Percentiles rank a stretch among this genome's conserved stretches.
Evolutionary conservation across 768 basidiomycete genomes (phyloP).

Genomic region (Amanita thiersii): DNA sequence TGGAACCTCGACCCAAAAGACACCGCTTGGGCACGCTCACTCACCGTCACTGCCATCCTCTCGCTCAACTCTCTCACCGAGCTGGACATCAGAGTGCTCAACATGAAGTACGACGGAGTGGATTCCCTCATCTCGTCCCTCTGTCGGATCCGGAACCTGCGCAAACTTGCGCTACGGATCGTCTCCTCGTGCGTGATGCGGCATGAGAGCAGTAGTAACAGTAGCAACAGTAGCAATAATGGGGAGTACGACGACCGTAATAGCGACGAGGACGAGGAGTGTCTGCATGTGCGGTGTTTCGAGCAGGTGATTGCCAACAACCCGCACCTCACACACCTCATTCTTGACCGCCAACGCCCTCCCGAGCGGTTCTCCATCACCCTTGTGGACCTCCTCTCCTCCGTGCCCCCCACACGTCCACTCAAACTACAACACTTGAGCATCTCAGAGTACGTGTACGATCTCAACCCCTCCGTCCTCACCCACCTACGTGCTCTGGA

Average conservation of each 20-base stretch:
- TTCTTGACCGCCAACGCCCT: not conserved
- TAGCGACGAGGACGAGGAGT: not conserved
- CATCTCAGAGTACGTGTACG: not conserved
- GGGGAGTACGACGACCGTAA: too few species aligned
- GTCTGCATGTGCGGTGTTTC: slow-evolving; percentile 3
- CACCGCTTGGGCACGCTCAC: not conserved
- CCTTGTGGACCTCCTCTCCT: not conserved
- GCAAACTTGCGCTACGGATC: slow-evolving; percentile 4
- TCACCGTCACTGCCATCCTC: slow-evolving; percentile 1
- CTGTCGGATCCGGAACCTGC: slow-evolving; percentile 5
- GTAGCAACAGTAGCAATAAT: too few species aligned
- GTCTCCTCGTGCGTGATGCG: too few species aligned
- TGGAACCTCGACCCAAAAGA: not conserved
- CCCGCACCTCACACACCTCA: slow-evolving; percentile 2
- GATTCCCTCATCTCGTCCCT: slow-evolving; percentile 1
- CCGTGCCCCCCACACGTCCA: not conserved
- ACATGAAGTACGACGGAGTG: not conserved
- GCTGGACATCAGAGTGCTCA: slow-evolving; percentile 3
- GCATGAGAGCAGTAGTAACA: too few species aligned
- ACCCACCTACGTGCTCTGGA: slow-evolving; percentile 3
- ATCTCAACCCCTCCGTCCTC: slow-evolving; percentile 1
- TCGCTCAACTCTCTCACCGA: slow-evolving; percentile 3
- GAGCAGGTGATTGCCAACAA: slow-evolving; percentile 3
- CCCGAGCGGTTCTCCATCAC: not conserved
- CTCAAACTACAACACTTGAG: slow-evolving; percentile 4